Evolutionary conservation across 495 filamentous ascomycete species (phyloP), one percentile per base, ranked within the genome.

Genomic region (Lophium mytilinum): DNA sequence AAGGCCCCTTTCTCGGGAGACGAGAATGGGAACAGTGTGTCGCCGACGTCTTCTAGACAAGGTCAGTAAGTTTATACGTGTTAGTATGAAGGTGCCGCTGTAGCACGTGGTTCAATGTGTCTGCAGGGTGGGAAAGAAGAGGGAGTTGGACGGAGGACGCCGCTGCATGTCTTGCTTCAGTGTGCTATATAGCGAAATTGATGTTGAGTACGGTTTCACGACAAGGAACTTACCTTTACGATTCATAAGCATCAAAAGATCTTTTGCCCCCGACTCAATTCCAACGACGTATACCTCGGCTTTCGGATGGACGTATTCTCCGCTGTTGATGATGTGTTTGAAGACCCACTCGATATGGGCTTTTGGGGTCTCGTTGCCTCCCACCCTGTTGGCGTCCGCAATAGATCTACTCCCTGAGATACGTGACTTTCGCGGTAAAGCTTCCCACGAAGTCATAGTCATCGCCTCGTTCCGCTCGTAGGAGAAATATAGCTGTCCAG

Each of bases 221-320:
- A 21, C 19, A 37, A 34, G 46, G 12, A 1, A 52, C 65, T 51
- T 57, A 68, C 66, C 58, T n/a, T 66, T 30, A 4, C 41, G 18
- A 21, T 60, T 50, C 1, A 68, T 48, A 2, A 66, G 15, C 6
- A 55, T 33, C 2, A 70, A 47, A 0, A 71, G 41, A 3, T 63
- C 18, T 19, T 50, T 61, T 33, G 54, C 64, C 17, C 72, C 69
- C 18, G 60, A 57, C 33, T 64, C 50, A 34, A 74, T 55, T 4
- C 63, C 71, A 15, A 74, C 53, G 30, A 72, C 40, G 53, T 70
- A 73, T 40, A 74, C 37, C 56, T 70, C 59, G 2, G 70, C 68
- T 35, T 71, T 62, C 10, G 53, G 15, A 11, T 49, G 24, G 9
- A 71, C 61, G 34, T 69, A 59, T 8, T 66, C 33, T 1, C 57